These are phyloP conservation scores for Elongisporangium anandrum DNA, from an alignment of 352 stramenopile genomes.

Conservation along the genomic window DNA sequence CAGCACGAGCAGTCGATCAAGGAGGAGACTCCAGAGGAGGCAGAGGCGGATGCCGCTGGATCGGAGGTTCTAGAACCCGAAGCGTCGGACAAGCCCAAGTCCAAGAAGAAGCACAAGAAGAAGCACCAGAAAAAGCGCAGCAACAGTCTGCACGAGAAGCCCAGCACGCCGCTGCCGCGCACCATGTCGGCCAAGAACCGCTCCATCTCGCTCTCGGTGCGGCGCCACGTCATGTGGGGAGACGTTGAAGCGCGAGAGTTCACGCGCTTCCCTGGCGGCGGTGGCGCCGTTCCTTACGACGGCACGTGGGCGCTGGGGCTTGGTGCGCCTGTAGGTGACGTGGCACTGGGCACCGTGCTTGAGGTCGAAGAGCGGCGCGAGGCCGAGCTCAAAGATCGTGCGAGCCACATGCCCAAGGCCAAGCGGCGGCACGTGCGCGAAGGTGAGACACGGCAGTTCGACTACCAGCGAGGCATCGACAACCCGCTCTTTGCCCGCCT, in stretches of 20 bases:
- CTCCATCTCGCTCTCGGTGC: conserved; percentile 51
- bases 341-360: conserved; percentile 65
- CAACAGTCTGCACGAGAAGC: conserved; percentile 54
- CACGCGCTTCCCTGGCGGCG: conserved; percentile 71
- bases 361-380: conserved; percentile 56
- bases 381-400: conserved; percentile 44
- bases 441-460: conserved; percentile 77
- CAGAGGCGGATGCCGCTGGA: conserved; percentile 7
- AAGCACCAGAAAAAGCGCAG: conserved; percentile 68
- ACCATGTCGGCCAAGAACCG: conserved; percentile 36
- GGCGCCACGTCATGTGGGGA: conserved; percentile 79
- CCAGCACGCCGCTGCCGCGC: conserved; percentile 17
- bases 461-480: conserved; percentile 63
- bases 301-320: conserved; percentile 80
- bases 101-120: conserved; percentile 76
- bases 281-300: conserved; percentile 71
- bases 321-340: conserved; percentile 48
- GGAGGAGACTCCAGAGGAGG: conserved; percentile 2
- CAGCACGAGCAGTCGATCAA: neutral
- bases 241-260: conserved; percentile 69
- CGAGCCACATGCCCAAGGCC: conserved; percentile 59
- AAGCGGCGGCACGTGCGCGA: conserved; percentile 47
- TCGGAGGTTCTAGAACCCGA: conserved; percentile 3
- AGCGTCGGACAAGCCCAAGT: conserved; percentile 17
- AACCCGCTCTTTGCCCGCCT: conserved; percentile 79